A percentile compares a stretch with the other conserved stretches of the same genome.
Conservation (phyloP, 2,329 filamentous ascomycete genomes). For the Pseudonectria foliicola region DNA sequence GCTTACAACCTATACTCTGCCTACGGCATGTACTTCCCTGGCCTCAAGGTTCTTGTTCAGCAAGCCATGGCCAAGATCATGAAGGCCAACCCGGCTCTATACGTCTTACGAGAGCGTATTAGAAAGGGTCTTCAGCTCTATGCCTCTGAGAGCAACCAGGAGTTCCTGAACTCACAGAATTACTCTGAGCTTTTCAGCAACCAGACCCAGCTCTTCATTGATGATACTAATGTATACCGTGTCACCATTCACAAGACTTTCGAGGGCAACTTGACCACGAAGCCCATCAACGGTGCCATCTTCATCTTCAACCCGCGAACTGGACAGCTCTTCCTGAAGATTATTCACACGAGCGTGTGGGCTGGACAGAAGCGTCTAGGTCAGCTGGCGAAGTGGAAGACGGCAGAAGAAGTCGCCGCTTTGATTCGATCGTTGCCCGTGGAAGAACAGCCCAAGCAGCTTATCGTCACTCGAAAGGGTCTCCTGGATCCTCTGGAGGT, state of each 20-base stretch:
- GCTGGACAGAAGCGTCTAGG: constrained; percentile 98
- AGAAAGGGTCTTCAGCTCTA: constrained; percentile 97
- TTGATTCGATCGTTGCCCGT: constrained; percentile 91
- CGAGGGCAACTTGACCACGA: constrained; percentile 96
- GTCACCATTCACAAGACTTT: constrained; percentile 99
- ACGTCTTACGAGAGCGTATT: constrained; percentile 94
- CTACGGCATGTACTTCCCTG: constrained; percentile 97
- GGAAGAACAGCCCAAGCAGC: constrained; percentile 97
- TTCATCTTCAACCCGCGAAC: constrained; percentile 99
- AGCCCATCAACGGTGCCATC: constrained; percentile 98
- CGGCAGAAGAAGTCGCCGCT: constrained; percentile 97
- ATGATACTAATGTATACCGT: constrained; percentile 98
- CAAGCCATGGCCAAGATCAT: constrained; percentile 99
- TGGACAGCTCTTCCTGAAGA: constrained; percentile 95
- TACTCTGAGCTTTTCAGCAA: constrained; percentile 99
- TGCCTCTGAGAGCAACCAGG: constrained; percentile 96
- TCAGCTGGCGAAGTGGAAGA: constrained; percentile 98
- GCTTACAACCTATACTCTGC: constrained; percentile 98
- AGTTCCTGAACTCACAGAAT: constrained; percentile 98
- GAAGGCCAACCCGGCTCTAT: constrained; percentile 97
- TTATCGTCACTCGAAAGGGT: constrained; percentile 97
- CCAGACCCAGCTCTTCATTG: constrained; percentile 97
- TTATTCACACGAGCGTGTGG: constrained; percentile 99
- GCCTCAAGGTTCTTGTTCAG: constrained; percentile 88
- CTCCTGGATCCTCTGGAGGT: constrained; percentile 94